These are phyloP conservation scores for Candida freyschussii DNA, from an alignment of 1,139 yeast species.

Conservation along the genomic window DNA sequence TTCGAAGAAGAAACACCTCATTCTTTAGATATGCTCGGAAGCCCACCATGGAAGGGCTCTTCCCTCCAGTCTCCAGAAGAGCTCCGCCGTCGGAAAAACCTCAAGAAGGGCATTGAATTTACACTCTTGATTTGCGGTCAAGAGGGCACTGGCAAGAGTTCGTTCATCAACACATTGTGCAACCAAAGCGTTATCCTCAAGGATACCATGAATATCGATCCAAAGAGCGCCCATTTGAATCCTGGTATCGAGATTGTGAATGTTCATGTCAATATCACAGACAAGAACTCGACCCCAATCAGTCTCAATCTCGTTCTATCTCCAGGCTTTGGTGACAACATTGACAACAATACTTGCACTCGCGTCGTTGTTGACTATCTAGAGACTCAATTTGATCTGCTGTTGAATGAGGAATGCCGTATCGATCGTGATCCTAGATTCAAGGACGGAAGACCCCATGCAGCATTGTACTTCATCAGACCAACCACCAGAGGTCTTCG, in stretches of 20 bases:
- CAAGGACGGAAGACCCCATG: constrained; percentile 60
- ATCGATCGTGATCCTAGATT: constrained; percentile 51
- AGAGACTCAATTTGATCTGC: constrained; percentile 50
- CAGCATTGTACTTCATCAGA: constrained; percentile 53
- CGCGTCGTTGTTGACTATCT: constrained; percentile 45
- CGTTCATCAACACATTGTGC: constrained; percentile 58
- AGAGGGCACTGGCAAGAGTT: constrained; percentile 56
- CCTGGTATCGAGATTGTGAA: constrained; percentile 26
- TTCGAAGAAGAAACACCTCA: constrained; percentile 1
- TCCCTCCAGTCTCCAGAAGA: constrained; percentile 32
- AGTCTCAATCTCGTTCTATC: constrained; percentile 36
- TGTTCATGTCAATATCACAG: constrained; percentile 30
- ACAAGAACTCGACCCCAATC: constrained; percentile 38
- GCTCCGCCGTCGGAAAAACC: constrained; percentile 54
- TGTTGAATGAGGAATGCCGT: constrained; percentile 55
- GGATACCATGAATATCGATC: constrained; percentile 17
- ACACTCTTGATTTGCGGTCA: constrained; percentile 57
- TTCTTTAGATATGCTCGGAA: neutral
- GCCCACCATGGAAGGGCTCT: constrained; percentile 1
- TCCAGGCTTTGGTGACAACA: constrained; percentile 43
- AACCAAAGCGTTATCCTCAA: constrained; percentile 28
- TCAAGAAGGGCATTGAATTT: constrained; percentile 55
- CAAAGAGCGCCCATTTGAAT: constrained; percentile 23
- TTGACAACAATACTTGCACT: constrained; percentile 31
- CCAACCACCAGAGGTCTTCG: constrained; percentile 52